Evolutionary conservation across 805 yeast genomes (phyloP).

Genomic region (Nakazawaea peltata): DNA sequence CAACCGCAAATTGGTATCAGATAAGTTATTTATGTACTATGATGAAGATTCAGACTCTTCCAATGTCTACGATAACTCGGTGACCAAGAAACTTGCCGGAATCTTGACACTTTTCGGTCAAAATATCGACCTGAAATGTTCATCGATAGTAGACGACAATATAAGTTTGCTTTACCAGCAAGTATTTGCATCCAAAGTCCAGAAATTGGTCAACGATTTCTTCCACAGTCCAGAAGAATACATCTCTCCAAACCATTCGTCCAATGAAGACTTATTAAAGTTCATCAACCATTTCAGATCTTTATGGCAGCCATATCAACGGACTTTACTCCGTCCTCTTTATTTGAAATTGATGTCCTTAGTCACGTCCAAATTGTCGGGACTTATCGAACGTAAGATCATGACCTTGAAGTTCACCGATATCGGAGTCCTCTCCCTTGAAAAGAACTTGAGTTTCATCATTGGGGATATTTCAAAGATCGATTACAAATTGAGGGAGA

Average conservation of each 20-base stretch:
- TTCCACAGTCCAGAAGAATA: constrained; percentile 33
- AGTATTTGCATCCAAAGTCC: constrained; percentile 26
- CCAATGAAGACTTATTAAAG: constrained; percentile 25
- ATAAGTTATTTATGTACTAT: constrained; percentile 23
- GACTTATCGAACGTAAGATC: constrained; percentile 55
- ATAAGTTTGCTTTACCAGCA: constrained; percentile 30
- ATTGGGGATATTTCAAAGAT: constrained; percentile 69
- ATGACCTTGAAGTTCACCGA: constrained; percentile 46
- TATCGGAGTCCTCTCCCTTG: constrained; percentile 30
- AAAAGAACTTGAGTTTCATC: constrained; percentile 68
- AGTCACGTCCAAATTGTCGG: constrained; percentile 28
- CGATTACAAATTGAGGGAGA: constrained; percentile 67
- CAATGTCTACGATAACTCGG: constrained; percentile 4
- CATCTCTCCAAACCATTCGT: constrained; percentile 11
- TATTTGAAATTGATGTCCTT: constrained; percentile 4
- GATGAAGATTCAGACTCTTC: constrained; percentile 13
- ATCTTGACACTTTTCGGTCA: not conserved
- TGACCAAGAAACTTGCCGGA: constrained; percentile 1
- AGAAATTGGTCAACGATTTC: constrained; percentile 24
- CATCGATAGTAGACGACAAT: constrained; percentile 34
- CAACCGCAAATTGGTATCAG: constrained; percentile 16
- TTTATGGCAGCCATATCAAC: constrained; percentile 57
- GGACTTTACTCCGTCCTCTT: constrained; percentile 36
- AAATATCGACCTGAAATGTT: constrained; percentile 19
- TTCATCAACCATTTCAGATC: constrained; percentile 62